Evolutionary conservation across 208 protist species (phyloP), one percentile per base, ranked within the genome.

Genomic region (Phytomonas sp.): DNA sequence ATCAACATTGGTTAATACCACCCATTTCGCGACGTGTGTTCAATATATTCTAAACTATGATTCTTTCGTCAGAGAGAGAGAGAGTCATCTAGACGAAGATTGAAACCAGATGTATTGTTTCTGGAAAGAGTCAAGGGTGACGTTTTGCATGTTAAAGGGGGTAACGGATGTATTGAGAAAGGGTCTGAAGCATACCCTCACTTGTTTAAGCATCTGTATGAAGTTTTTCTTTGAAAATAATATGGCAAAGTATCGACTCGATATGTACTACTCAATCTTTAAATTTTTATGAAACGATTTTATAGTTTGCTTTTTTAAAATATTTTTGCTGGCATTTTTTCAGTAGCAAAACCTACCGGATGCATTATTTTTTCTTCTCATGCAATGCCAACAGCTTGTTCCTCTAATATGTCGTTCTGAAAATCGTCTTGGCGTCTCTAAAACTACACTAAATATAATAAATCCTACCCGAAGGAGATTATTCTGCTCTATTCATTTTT

Each of bases 251-350:
- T 20, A 15, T 64, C 3, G 1, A 17, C 60, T 34, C 13, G 9
- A 17, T 15, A 4, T 43, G 3, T n/a, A 60, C 26, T 64, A 64
- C 36, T 64, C 31, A 64, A 20, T 20, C 15, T 40, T 64, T 20
- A 20, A 64, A 64, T n/a, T 23, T 23, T 23, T 23, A 40, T 9
- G 23, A 23, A 23, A 40, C 9, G 3, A 20, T 20, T 23, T 64
- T 17, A 40, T 64, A 40, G 36, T 20, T 20, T 43, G 11, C 26
- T n/a, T 64, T 17, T 17, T 64, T 43, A 6, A 64, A n/a, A 17
- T 64, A 43, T 20, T 64, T 64, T 64, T 17, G n/a, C 31, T 43
- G 23, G 11, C 36, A 64, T 43, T 43, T 64, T 64, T 64, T 64
- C 3, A 15, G 2, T 15, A 51, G 13, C 9, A 20, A 64, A 43